Percentiles rank a stretch among this genome's conserved stretches.
These are phyloP conservation scores for Ramaria sp. DNA, from an alignment of 768 basidiomycete species.

Conservation along the genomic window DNA sequence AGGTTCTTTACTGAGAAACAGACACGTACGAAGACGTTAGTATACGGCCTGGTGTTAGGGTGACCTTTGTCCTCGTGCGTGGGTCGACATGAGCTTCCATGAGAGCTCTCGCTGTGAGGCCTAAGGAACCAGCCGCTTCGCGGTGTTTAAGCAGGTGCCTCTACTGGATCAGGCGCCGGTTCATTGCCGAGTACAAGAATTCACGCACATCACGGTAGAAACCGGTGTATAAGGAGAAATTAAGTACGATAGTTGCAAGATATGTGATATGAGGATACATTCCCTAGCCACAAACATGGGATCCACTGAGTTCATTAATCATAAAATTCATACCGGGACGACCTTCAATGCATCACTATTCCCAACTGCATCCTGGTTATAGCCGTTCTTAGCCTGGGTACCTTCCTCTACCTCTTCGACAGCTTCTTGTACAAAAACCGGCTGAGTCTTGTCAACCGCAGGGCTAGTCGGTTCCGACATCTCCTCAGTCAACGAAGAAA, in stretches of 20 bases:
- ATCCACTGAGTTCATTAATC: too few relatives aligned
- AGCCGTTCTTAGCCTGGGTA: not conserved
- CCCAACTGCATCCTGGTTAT: not conserved
- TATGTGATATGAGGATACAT: too few relatives aligned
- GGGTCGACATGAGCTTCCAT: conserved; percentile 16
- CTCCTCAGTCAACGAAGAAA: conserved; percentile 36
- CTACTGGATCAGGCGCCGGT: too few relatives aligned
- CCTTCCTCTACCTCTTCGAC: not conserved
- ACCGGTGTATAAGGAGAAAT: too few relatives aligned
- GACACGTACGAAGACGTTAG: conserved; percentile 15
- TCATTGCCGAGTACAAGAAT: too few relatives aligned
- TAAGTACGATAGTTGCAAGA: too few relatives aligned
- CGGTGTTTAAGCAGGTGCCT: too few relatives aligned
- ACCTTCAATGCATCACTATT: not conserved
- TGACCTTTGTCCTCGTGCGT: conserved; percentile 26
- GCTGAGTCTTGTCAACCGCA: not conserved
- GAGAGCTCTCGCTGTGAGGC: not conserved
- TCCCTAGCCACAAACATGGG: too few relatives aligned
- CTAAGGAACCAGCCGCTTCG: too few relatives aligned
- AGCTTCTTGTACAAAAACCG: not conserved
- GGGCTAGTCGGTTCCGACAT: conserved; percentile 46
- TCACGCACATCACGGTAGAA: too few relatives aligned
- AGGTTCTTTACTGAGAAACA: not conserved
- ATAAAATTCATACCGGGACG: not conserved
- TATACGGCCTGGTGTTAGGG: conserved; percentile 17